Percentiles rank a stretch among this genome's conserved stretches.
Conservation (phyloP, 108 stramenopile species). For the Pinguiococcus pyrenoidosus region DNA sequence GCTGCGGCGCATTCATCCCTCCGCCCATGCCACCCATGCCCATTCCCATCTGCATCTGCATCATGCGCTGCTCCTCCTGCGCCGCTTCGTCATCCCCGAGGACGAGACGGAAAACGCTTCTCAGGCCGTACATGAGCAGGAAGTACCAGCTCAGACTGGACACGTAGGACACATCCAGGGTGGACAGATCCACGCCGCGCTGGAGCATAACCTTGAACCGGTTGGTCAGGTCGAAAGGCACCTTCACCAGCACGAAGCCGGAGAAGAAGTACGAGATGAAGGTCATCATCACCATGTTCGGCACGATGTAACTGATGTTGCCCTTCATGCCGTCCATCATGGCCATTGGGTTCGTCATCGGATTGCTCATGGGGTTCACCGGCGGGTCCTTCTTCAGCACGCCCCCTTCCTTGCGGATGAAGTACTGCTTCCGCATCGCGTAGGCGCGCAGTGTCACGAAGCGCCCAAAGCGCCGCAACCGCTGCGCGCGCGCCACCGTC, state of each 20-base stretch:
- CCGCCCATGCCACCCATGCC: slow-evolving; percentile 32
- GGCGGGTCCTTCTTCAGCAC: slow-evolving; percentile 22
- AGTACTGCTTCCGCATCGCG: slow-evolving; percentile 29
- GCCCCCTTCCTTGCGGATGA: slow-evolving; percentile 22
- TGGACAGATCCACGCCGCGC: slow-evolving; percentile 68
- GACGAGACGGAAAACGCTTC: slow-evolving; percentile 70
- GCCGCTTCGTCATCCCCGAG: slow-evolving; percentile 62
- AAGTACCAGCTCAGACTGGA: slow-evolving; percentile 83
- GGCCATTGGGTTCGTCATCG: slow-evolving; percentile 39
- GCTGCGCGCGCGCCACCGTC: slow-evolving; percentile 15
- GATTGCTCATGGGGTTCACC: slow-evolving; percentile 38
- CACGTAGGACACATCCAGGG: slow-evolving; percentile 86
- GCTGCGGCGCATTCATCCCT: slow-evolving; percentile 25
- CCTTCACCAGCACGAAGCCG: slow-evolving; percentile 81
- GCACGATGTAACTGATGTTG: slow-evolving; percentile 86
- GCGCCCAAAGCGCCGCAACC: slow-evolving; percentile 25
- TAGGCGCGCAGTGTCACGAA: slow-evolving; percentile 16
- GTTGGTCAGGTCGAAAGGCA: slow-evolving; percentile 80
- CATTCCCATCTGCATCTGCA: slow-evolving; percentile 36
- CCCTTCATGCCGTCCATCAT: slow-evolving; percentile 63
- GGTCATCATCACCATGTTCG: slow-evolving; percentile 98
- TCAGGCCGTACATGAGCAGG: slow-evolving; percentile 87
- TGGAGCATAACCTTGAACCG: slow-evolving; percentile 96
- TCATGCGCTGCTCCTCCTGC: slow-evolving; percentile 9
- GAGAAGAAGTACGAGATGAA: slow-evolving; percentile 86